Evolutionary conservation across 2,329 filamentous ascomycete species (phyloP).

Genomic region (Claviceps digitariae): DNA sequence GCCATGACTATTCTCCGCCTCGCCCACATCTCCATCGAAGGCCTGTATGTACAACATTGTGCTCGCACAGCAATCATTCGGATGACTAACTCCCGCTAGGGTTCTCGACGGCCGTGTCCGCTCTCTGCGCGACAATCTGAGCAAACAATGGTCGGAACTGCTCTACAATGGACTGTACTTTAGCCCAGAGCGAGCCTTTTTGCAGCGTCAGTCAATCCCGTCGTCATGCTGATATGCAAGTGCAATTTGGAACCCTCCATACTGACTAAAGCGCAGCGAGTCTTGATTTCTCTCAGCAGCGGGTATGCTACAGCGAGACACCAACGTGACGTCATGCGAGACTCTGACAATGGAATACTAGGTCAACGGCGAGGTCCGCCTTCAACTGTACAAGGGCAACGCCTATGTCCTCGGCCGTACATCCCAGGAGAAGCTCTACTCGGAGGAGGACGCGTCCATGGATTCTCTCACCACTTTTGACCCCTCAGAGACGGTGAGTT

Average conservation of each 20-base stretch:
- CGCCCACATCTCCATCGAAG: constrained; percentile 1
- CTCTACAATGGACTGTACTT: constrained; percentile 4
- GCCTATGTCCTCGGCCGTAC: constrained; percentile 28
- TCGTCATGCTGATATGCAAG: not conserved
- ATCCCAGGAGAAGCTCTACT: constrained; percentile 30
- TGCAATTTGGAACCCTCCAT: not conserved
- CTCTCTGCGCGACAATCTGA: constrained; percentile 1
- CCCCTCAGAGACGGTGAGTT: constrained; percentile 22
- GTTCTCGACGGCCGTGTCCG: constrained; percentile 1
- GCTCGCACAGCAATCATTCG: too few relatives aligned
- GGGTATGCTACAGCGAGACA: not conserved
- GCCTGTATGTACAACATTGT: not conserved
- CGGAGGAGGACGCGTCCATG: constrained; percentile 32
- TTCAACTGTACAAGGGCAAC: constrained; percentile 18
- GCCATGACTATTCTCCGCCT: constrained; percentile 1
- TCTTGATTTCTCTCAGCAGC: constrained; percentile 2
- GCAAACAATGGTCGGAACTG: not conserved
- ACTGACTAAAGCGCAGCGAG: not conserved
- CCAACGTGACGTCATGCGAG: not conserved
- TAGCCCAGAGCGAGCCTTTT: constrained; percentile 1
- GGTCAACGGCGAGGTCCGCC: constrained; percentile 23
- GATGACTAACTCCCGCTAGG: not conserved
- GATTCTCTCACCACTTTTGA: constrained; percentile 30
- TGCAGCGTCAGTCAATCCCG: not conserved
- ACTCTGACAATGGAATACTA: not conserved